phyloP scores from a whole-genome alignment of 306 rosid genomes.

The Carpinus viminea region DNA sequence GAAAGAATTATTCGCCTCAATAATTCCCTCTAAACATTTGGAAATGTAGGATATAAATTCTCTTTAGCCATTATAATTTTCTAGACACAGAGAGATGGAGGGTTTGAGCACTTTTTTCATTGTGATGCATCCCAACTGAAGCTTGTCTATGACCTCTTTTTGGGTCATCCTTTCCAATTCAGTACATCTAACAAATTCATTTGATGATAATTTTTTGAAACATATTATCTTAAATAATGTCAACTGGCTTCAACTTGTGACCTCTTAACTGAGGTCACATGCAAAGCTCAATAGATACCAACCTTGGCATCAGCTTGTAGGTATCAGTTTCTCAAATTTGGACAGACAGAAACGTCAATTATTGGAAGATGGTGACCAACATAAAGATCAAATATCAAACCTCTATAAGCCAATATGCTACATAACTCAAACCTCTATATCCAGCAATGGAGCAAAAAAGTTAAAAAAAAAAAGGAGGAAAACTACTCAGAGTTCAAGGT shows the following conservation, averaged over 20 bases:
- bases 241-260: background rate
- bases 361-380: background rate
- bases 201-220: background rate
- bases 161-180: background rate
- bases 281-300: background rate
- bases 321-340: slow-evolving; percentile 4
- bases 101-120: background rate
- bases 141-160: background rate
- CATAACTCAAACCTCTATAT: background rate
- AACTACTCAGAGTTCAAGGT: background rate
- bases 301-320: background rate
- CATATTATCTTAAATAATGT: background rate
- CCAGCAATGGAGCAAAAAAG: slow-evolving; percentile 4
- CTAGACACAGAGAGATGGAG: background rate
- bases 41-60: background rate
- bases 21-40: background rate
- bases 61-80: background rate
- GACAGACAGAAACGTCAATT: background rate
- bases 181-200: background rate
- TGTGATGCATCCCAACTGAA: background rate
- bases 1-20: background rate
- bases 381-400: background rate
- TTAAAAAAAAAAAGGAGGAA: background rate
- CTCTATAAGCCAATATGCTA: background rate
- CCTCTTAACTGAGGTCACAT: background rate